phyloP scores from a whole-genome alignment of 495 filamentous ascomycete species.

The Xylaria sp. region DNA sequence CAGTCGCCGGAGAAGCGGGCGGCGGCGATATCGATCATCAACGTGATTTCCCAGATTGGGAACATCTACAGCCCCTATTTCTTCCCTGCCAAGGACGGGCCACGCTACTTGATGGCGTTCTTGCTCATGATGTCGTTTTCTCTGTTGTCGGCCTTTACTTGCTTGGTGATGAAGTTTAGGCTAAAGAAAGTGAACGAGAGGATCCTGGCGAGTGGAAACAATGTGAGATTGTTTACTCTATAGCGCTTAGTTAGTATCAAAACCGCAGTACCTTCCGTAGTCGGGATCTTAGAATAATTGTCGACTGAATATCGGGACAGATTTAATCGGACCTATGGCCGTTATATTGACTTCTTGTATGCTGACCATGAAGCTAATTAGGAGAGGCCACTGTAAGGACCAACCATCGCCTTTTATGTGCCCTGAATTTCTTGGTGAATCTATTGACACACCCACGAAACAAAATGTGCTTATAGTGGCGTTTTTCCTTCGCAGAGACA shows the following conservation, averaged over 20 bases:
- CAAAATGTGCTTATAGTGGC: background rate
- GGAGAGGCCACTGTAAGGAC: no score
- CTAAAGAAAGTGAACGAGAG: background rate
- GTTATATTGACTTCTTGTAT: no score
- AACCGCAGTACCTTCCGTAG: no score
- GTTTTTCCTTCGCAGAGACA: background rate
- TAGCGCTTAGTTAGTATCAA: background rate
- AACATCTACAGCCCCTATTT: background rate
- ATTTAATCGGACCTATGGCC: no score
- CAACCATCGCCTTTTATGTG: no score
- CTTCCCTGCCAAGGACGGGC: background rate
- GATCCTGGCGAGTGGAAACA: background rate
- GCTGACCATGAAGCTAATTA: no score
- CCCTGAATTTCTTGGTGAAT: background rate
- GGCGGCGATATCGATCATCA: background rate
- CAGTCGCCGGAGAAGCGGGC: background rate
- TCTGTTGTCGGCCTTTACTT: background rate
- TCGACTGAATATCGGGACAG: no score
- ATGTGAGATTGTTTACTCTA: background rate
- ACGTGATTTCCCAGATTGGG: background rate
- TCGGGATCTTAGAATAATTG: no score
- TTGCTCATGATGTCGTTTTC: background rate
- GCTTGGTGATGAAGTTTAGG: background rate
- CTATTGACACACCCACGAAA: background rate
- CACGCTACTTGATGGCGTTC: slow-evolving; percentile 4